Conservation (phyloP, 371 early-diverging fungal genomes). For the Choanephora cucurbitarum region DNA sequence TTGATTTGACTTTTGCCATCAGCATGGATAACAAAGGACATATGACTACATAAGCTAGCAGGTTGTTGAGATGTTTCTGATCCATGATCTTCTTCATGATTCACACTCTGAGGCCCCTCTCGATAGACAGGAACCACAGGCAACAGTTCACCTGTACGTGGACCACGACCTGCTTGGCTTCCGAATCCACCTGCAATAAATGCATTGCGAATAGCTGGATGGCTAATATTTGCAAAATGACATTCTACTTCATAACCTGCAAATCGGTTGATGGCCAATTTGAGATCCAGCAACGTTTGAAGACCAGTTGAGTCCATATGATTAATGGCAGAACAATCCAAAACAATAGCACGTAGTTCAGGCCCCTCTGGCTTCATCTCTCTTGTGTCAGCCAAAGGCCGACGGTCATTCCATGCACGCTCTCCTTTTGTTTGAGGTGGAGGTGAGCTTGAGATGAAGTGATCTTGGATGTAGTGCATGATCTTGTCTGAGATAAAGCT, state of each 20-base stretch:
- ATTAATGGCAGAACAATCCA: conserved; percentile 62
- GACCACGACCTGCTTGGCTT: conserved; percentile 17
- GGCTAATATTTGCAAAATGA: conserved; percentile 27
- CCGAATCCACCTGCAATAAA: conserved; percentile 28
- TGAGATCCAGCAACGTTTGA: conserved; percentile 26
- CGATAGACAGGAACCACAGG: conserved; percentile 25
- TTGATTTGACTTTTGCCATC: too few relatives aligned
- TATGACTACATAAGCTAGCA: too few relatives aligned
- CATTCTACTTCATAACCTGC: conserved; percentile 28
- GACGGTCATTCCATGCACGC: conserved; percentile 55
- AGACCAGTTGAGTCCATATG: conserved; percentile 48
- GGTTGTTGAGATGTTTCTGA: too few relatives aligned
- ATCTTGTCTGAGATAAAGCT: conserved; percentile 53
- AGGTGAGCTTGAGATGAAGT: conserved; percentile 39
- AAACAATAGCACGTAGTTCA: conserved; percentile 52
- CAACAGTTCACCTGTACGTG: conserved; percentile 21
- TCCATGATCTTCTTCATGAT: too few relatives aligned
- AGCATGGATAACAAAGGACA: too few relatives aligned
- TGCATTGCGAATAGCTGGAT: conserved; percentile 21
- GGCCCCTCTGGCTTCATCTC: conserved; percentile 14
- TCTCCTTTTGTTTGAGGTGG: conserved; percentile 42
- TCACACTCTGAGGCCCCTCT: conserved; percentile 22
- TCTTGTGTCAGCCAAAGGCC: conserved; percentile 51
- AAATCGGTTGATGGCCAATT: conserved; percentile 19
- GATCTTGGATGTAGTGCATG: conserved; percentile 30